Evolutionary conservation across 345 rosid species (phyloP), one percentile per base, ranked within the genome.

Genomic region (Microcos paniculata): DNA sequence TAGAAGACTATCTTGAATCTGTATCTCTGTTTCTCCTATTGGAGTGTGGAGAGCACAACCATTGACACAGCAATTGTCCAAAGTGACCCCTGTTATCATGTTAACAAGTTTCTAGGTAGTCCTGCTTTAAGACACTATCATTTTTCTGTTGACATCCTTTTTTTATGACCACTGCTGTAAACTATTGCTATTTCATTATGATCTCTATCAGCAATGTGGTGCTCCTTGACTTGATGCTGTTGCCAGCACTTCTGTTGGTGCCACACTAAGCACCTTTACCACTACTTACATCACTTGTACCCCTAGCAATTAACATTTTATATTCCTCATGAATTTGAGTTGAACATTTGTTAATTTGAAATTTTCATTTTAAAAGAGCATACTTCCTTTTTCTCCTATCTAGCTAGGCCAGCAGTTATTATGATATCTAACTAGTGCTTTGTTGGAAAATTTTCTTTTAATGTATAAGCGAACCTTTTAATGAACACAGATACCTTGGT

Each of bases 401-500:
- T 70, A 68, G 19, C 16, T 52, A 45, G 65, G 10, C 52, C 16
- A 46, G 23, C 23, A n/a, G 66, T 40, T 76, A 43, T 45, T 58
- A 13, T 24, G 31, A 56, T 57, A 8, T 18, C 62, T 57, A n/a
- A n/a, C n/a, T n/a, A n/a, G n/a, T n/a, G n/a, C n/a, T n/a, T n/a
- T n/a, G n/a, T n/a, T n/a, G n/a, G n/a, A n/a, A n/a, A n/a, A n/a
- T 76, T 11, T 14, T 65, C 13, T 51, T 72, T n/a, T 19, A 19
- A 2, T 64, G 35, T 57, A 53, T 62, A 45, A 31, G 48, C 58
- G 62, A 46, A 48, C 45, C 79, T 77, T 74, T 70, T 42, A 70
- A 43, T 75, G 65, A 70, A 80, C 76, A 70, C 88, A 95, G 99
- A 82, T 96, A 93, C 84, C 90, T 96, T 55, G 99, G 99, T 76